Base-by-base conservation (phyloP, 805 yeast genomes). In the Metschnikowia baotianmanensis region DNA sequence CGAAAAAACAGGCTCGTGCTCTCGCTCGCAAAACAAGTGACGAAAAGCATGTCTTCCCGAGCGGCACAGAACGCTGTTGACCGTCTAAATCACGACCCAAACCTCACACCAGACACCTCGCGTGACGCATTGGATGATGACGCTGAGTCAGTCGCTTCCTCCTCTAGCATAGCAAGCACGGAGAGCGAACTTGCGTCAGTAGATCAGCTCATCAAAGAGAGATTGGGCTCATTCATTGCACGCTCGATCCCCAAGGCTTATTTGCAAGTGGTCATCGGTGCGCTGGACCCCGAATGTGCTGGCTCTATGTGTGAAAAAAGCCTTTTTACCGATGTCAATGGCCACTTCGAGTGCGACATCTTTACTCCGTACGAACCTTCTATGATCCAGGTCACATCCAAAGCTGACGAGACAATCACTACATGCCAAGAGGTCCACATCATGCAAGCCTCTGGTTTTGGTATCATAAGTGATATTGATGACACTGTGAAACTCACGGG, bases 401-500 rank as follows among this genome's bases (percentile, higher is more conserved):
- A 62, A 0, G 55, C 63, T 4, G 76, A 80, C 44, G 76, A 78
- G 17, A 62, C 72, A 10, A 65, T 78, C 6, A 65, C 72, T 39
- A 62, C 69, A 3, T 69, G 74, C 36, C 71, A 72, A 40, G 76
- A 76, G 20, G 60, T 74, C 1, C 62, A 68, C 36, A 52, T 72
- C 23, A 67, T 79, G 10, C 62, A 67, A 3, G 42, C 45, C 33
- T 40, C 56, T 0, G 93, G 95, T 0, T 66, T 82, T 17, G 86
- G 86, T 10, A 61, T 93, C 2, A 89, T 93, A 17, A 82, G 90
- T 53, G 99, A 93, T 60, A 82, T 93, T 30, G 99, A 93, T 58
- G 99, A 93, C 58, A 93, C 99, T 0, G 81, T 91, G 25, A 85
- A 93, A 55, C 71, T 78, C 30, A 89, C 99, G 0, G 98, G 98